phyloP scores from a whole-genome alignment of 768 basidiomycete genomes.

The Polyporus arcularius region DNA sequence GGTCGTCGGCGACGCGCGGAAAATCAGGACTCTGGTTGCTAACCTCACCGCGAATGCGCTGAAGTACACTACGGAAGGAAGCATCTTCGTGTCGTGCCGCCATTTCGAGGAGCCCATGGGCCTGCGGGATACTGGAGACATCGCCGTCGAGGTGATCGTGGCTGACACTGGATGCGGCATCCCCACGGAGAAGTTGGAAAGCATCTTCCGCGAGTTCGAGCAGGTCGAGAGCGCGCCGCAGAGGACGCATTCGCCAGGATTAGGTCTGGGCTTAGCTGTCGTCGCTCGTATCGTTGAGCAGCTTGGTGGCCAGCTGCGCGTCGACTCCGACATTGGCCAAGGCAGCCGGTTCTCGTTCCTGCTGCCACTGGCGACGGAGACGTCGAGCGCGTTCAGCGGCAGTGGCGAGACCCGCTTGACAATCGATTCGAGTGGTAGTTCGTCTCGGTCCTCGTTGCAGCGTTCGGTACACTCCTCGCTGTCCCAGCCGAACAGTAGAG shows the following conservation, averaged over 20 bases:
- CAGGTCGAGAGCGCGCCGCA: slow-evolving; percentile 61
- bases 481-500: slow-evolving; percentile 30
- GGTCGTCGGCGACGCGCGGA: slow-evolving; percentile 72
- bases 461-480: slow-evolving; percentile 12
- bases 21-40: slow-evolving; percentile 75
- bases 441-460: slow-evolving; percentile 7
- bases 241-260: slow-evolving; percentile 41
- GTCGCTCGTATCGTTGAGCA: slow-evolving; percentile 82
- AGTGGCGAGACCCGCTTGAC: slow-evolving; percentile 10
- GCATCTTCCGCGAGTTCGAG: slow-evolving; percentile 80
- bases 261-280: slow-evolving; percentile 76
- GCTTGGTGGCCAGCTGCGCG: slow-evolving; percentile 75
- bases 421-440: slow-evolving; percentile 9
- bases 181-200: slow-evolving; percentile 60
- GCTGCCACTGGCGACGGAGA: slow-evolving; percentile 56
- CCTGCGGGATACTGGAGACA: slow-evolving; percentile 44
- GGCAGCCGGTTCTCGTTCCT: slow-evolving; percentile 77
- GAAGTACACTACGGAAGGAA: slow-evolving; percentile 68
- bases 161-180: slow-evolving; percentile 79
- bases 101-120: slow-evolving; percentile 53
- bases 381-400: slow-evolving; percentile 13
- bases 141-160: slow-evolving; percentile 69
- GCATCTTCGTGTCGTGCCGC: slow-evolving; percentile 59
- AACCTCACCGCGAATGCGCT: slow-evolving; percentile 79
- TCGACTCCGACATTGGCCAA: slow-evolving; percentile 65